Evolutionary conservation across 192 early-diverging fungal species (phyloP).

Genomic region (Coemansia sp.): DNA sequence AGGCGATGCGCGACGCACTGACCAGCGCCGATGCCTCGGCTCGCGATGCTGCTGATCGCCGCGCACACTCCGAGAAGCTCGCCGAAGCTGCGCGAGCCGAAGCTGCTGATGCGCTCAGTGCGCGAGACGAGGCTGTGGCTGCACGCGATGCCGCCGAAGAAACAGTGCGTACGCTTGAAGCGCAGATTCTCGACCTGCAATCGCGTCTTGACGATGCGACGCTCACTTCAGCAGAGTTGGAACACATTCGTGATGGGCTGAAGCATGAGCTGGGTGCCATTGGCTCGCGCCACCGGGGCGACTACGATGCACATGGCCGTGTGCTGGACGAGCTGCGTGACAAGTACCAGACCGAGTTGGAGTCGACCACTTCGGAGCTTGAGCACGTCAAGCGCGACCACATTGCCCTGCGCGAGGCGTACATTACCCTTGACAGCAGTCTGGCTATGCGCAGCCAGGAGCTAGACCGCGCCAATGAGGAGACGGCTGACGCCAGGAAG

Average conservation of each 20-base stretch:
- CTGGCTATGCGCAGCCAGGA: constrained; percentile 69
- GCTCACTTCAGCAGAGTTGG: constrained; percentile 68
- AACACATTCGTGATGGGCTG: constrained; percentile 68
- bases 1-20: constrained; percentile 53
- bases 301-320: constrained; percentile 73
- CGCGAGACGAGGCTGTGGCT: constrained; percentile 62
- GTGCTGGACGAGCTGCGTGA: constrained; percentile 70
- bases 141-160: constrained; percentile 69
- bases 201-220: constrained; percentile 76
- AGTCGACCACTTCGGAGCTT: constrained; percentile 75
- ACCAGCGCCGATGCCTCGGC: constrained; percentile 63
- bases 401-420: constrained; percentile 69
- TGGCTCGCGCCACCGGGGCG: constrained; percentile 69
- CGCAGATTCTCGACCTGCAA: constrained; percentile 69
- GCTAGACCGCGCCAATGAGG: constrained; percentile 64
- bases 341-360: constrained; percentile 85
- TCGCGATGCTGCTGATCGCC: constrained; percentile 61
- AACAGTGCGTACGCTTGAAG: constrained; percentile 62
- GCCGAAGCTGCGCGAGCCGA: constrained; percentile 66
- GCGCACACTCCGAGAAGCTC: constrained; percentile 74
- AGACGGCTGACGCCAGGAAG: constrained; percentile 80
- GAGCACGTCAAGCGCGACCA: constrained; percentile 69
- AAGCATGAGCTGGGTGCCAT: constrained; percentile 73
- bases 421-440: constrained; percentile 66
- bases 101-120: constrained; percentile 68